These are phyloP conservation scores for Cytospora mali DNA, from an alignment of 2,329 filamentous ascomycete genomes.

Conservation along the genomic window DNA sequence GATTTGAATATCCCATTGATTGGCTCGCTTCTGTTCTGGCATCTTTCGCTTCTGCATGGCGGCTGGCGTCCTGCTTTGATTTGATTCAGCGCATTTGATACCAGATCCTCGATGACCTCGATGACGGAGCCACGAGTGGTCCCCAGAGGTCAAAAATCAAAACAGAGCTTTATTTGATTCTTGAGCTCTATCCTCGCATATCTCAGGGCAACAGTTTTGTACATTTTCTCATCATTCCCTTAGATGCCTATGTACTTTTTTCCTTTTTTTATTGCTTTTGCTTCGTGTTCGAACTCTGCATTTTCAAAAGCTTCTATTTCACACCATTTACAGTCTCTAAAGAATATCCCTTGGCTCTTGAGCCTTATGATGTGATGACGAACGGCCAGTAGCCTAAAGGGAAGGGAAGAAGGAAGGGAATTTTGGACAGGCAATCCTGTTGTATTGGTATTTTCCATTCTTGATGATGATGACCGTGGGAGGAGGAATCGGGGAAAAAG, in stretches of 20 bases:
- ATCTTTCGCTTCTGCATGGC: constrained; percentile 37
- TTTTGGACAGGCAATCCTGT: constrained; percentile 7
- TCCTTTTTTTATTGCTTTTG: too few relatives aligned
- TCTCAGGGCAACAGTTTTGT: constrained; percentile 11
- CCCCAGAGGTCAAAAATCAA: constrained; percentile 4
- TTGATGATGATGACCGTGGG: constrained; percentile 24
- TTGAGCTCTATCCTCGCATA: not conserved
- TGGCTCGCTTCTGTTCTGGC: constrained; percentile 25
- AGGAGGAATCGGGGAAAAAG: constrained; percentile 15
- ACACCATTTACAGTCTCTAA: not conserved
- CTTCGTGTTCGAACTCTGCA: constrained; percentile 3
- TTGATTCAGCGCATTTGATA: constrained; percentile 32
- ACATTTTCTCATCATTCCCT: constrained; percentile 13
- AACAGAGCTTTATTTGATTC: constrained; percentile 7
- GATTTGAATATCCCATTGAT: constrained; percentile 15
- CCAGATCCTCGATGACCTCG: constrained; percentile 25
- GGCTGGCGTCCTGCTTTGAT: constrained; percentile 39
- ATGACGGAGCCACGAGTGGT: constrained; percentile 13
- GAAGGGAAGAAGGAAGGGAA: constrained; percentile 5
- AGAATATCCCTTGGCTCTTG: constrained; percentile 8
- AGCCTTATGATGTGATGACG: constrained; percentile 23
- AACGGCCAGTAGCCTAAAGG: constrained; percentile 8
- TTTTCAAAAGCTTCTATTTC: not conserved
- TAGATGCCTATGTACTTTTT: not conserved
- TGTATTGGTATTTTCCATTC: constrained; percentile 25